These are phyloP conservation scores for Gossypium gossypioides DNA, from an alignment of 441 rosid genomes.

Conservation along the genomic window DNA sequence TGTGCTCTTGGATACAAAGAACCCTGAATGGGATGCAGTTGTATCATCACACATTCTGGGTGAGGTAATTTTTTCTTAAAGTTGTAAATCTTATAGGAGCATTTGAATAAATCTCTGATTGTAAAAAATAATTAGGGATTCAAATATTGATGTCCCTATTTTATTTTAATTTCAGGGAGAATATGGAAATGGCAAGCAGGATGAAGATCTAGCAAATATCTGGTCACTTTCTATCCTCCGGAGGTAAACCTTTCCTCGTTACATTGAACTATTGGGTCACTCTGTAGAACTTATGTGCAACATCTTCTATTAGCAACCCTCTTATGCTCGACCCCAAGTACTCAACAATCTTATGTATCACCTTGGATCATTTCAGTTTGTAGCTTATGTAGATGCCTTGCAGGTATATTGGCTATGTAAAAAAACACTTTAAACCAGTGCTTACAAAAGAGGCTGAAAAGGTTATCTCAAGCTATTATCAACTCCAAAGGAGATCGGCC, in stretches of 20 bases:
- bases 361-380: background rate
- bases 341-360: background rate
- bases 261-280: background rate
- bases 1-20: slow-evolving; percentile 87
- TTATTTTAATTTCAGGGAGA: slow-evolving; percentile 37
- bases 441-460: slow-evolving; percentile 82
- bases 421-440: slow-evolving; percentile 63
- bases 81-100: background rate
- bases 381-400: slow-evolving; percentile 12
- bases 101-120: background rate
- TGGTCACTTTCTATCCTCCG: slow-evolving; percentile 83
- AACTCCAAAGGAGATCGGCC: slow-evolving; percentile 88
- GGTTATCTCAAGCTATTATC: slow-evolving; percentile 82
- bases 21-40: slow-evolving; percentile 97
- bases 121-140: background rate
- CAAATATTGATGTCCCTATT: background rate
- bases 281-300: background rate
- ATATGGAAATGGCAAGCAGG: slow-evolving; percentile 25
- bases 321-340: background rate
- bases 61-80: slow-evolving; percentile 44
- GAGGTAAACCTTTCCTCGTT: slow-evolving; percentile 37
- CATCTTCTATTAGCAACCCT: background rate
- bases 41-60: slow-evolving; percentile 94
- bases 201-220: slow-evolving; percentile 45
- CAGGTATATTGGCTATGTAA: slow-evolving; percentile 81